Evolutionary conservation across 2,329 filamentous ascomycete genomes (phyloP).

Genomic region (Rutstroemia sp.): DNA sequence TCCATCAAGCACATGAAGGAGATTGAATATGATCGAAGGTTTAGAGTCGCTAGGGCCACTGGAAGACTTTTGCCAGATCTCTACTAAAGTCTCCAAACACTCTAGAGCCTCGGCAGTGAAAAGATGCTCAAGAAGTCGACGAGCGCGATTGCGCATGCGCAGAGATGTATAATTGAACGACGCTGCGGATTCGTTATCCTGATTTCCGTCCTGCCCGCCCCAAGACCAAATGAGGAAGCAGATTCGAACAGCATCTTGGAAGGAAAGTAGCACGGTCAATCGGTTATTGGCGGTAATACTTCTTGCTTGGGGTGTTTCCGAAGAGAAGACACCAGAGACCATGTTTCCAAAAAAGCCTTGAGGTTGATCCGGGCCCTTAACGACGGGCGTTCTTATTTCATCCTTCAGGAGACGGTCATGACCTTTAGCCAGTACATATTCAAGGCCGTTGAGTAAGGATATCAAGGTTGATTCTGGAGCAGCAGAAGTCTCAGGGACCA

Average conservation of each 20-base stretch:
- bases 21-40: constrained; percentile 65
- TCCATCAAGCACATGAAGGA: constrained; percentile 85
- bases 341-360: constrained; percentile 92
- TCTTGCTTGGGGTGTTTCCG: constrained; percentile 68
- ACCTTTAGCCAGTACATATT: constrained; percentile 79
- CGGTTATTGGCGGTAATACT: constrained; percentile 87
- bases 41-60: constrained; percentile 40
- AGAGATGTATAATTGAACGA: constrained; percentile 89
- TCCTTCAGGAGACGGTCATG: constrained; percentile 77
- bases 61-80: constrained; percentile 63
- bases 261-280: constrained; percentile 88
- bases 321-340: constrained; percentile 82
- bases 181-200: constrained; percentile 62
- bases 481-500: constrained; percentile 26
- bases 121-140: constrained; percentile 83
- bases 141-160: constrained; percentile 81
- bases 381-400: constrained; percentile 58
- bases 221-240: constrained; percentile 95
- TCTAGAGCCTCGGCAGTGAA: constrained; percentile 90
- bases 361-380: constrained; percentile 73
- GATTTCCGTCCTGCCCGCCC: constrained; percentile 59
- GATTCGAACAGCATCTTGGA: constrained; percentile 89
- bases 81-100: constrained; percentile 84
- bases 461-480: constrained; percentile 68
- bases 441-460: constrained; percentile 84